Percentiles rank a stretch among this genome's conserved stretches.
These are phyloP conservation scores for Colletotrichum incanum DNA, from an alignment of 2,329 filamentous ascomycete species.

Conservation along the genomic window DNA sequence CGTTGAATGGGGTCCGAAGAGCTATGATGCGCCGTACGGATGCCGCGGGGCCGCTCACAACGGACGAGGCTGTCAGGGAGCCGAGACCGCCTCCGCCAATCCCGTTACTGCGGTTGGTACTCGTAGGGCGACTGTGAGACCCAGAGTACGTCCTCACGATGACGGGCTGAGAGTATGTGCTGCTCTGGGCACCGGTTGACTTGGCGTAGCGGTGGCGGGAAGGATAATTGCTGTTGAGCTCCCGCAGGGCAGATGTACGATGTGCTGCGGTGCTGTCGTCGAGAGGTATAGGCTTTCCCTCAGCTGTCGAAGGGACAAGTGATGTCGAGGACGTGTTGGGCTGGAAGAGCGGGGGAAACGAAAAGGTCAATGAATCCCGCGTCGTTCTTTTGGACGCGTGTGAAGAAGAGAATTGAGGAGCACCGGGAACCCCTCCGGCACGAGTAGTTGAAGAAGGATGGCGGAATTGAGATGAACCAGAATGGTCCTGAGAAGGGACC, in stretches of 20 bases:
- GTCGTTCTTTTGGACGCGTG: slow-evolving; percentile 34
- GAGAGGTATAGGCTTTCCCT: slow-evolving; percentile 70
- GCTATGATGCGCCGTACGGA: slow-evolving; percentile 45
- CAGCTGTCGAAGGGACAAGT: slow-evolving; percentile 68
- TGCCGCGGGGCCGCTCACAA: slow-evolving; percentile 41
- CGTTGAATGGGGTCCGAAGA: slow-evolving; percentile 49
- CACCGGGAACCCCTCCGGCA: slow-evolving; percentile 5
- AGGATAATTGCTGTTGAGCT: slow-evolving; percentile 72
- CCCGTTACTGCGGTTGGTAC: slow-evolving; percentile 47
- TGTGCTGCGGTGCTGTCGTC: slow-evolving; percentile 70
- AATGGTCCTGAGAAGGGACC: slow-evolving; percentile 26
- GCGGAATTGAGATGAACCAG: slow-evolving; percentile 31
- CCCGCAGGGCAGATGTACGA: slow-evolving; percentile 72
- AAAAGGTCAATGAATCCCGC: slow-evolving; percentile 60
- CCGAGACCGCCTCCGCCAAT: slow-evolving; percentile 18
- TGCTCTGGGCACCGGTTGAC: slow-evolving; percentile 69
- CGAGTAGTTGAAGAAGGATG: slow-evolving; percentile 18
- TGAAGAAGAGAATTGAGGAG: slow-evolving; percentile 40
- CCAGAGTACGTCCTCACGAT: slow-evolving; percentile 76
- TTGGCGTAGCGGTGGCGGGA: slow-evolving; percentile 71
- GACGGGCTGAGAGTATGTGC: slow-evolving; percentile 76
- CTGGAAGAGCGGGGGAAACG: slow-evolving; percentile 65
- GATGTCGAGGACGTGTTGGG: slow-evolving; percentile 68
- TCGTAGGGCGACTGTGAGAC: slow-evolving; percentile 53
- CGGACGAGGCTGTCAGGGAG: slow-evolving; percentile 27